These are phyloP conservation scores for Colletotrichum gloeosporioides DNA, from an alignment of 2,329 filamentous ascomycete genomes.

Conservation along the genomic window DNA sequence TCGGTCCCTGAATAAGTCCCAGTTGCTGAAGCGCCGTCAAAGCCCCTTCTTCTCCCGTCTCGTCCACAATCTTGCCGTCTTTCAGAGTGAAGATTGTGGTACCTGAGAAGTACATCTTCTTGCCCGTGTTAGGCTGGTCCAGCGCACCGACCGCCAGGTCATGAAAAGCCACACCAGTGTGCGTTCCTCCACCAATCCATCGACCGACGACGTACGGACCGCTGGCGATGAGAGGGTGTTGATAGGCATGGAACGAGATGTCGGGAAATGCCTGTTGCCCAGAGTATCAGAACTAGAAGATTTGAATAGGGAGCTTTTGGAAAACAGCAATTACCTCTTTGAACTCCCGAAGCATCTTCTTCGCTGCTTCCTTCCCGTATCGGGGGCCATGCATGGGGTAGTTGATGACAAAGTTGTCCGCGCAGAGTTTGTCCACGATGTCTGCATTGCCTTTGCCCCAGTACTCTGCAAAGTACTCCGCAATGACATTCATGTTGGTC, in stretches of 20 bases:
- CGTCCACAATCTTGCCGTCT: not conserved
- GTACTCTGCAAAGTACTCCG: not conserved
- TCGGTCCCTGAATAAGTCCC: not conserved
- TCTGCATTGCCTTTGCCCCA: not conserved
- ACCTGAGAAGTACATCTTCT: not conserved
- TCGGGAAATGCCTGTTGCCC: not conserved
- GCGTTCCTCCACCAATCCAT: not conserved
- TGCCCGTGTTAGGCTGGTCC: not conserved
- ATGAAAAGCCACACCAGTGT: not conserved
- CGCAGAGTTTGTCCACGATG: not conserved
- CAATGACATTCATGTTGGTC: not conserved
- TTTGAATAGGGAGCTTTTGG: not conserved
- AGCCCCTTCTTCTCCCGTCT: not conserved
- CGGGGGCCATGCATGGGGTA: not conserved
- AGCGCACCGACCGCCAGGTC: not conserved
- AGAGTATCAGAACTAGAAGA: not conserved
- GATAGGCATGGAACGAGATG: not conserved
- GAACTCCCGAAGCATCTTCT: not conserved
- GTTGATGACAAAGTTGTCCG: not conserved
- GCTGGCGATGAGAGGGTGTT: constrained; percentile 11
- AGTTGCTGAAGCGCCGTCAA: not conserved
- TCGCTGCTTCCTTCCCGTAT: not conserved
- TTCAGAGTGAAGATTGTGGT: not conserved
- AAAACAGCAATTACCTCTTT: not conserved
- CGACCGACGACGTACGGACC: not conserved